Percentiles rank a stretch among this genome's conserved stretches.
These are phyloP conservation scores for Leccinum subtestaceum DNA, from an alignment of 768 basidiomycete species.

Conservation along the genomic window DNA sequence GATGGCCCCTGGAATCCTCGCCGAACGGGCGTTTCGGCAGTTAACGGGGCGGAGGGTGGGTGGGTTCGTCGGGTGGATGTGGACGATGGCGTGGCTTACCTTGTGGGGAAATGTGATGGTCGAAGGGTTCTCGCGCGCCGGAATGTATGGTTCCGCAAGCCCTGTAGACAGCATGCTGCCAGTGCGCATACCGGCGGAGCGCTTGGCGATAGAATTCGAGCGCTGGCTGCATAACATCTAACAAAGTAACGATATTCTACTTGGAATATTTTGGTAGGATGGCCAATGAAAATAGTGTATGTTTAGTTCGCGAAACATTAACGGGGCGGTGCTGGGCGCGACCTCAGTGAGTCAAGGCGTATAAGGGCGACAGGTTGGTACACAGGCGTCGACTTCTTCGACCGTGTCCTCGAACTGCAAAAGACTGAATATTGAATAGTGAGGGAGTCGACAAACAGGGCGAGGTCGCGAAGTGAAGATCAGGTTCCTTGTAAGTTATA, in stretches of 20 bases:
- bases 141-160: slow-evolving; percentile 7
- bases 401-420: no score
- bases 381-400: no score
- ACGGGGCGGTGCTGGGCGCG: no score
- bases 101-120: slow-evolving; percentile 23
- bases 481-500: no score
- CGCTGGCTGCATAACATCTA: slow-evolving; percentile 9
- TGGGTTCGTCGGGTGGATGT: slow-evolving; percentile 34
- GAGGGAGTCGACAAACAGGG: no score
- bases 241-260: background rate
- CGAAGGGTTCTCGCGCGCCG: slow-evolving; percentile 21
- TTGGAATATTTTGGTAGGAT: background rate
- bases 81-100: slow-evolving; percentile 33
- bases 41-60: slow-evolving; percentile 27
- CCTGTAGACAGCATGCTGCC: slow-evolving; percentile 7
- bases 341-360: no score
- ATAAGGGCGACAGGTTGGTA: no score
- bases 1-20: slow-evolving; percentile 49
- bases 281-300: background rate
- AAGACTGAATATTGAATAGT: no score
- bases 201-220: slow-evolving; percentile 10
- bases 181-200: slow-evolving; percentile 11
- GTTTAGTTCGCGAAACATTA: no score
- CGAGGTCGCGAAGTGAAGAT: no score
- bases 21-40: slow-evolving; percentile 37